Evolutionary conservation across 1,139 yeast species (phyloP).

Genomic region (Keqinozyma sinolaborantium): DNA sequence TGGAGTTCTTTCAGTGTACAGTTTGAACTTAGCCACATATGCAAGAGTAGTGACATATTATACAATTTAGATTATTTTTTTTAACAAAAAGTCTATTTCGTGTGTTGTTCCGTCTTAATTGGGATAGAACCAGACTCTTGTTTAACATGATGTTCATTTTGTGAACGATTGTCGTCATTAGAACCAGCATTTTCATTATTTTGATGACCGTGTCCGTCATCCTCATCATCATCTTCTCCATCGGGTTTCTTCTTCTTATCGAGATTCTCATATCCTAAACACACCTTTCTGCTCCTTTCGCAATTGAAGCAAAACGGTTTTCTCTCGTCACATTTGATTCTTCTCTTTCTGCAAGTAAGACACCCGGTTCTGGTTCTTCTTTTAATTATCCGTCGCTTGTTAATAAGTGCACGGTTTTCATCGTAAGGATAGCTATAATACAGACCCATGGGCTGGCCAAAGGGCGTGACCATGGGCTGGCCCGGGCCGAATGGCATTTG

Average conservation of each 20-base stretch:
- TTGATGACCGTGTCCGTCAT: no score
- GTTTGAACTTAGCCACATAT: no score
- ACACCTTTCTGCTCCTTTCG: constrained; percentile 63
- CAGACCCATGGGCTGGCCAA: constrained; percentile 7
- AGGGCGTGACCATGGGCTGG: constrained; percentile 1
- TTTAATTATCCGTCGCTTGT: constrained; percentile 41
- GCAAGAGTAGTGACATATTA: no score
- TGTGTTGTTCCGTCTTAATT: no score
- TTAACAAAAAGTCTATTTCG: no score
- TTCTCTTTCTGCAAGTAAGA: constrained; percentile 65
- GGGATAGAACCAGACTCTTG: no score
- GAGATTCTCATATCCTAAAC: constrained; percentile 59
- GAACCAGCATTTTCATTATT: no score
- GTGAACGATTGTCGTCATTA: no score
- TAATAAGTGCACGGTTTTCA: constrained; percentile 22
- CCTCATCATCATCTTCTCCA: constrained; percentile 5
- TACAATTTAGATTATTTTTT: no score
- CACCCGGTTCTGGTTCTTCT: constrained; percentile 73
- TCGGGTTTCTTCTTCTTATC: constrained; percentile 13
- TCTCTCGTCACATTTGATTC: constrained; percentile 74
- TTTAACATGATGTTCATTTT: no score
- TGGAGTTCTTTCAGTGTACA: no score
- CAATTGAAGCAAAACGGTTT: constrained; percentile 75
- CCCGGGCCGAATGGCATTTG: constrained; percentile 1
- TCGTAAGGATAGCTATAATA: constrained; percentile 9